Base-by-base conservation (phyloP, 768 basidiomycete genomes). In the Naganishia vishniacii region DNA sequence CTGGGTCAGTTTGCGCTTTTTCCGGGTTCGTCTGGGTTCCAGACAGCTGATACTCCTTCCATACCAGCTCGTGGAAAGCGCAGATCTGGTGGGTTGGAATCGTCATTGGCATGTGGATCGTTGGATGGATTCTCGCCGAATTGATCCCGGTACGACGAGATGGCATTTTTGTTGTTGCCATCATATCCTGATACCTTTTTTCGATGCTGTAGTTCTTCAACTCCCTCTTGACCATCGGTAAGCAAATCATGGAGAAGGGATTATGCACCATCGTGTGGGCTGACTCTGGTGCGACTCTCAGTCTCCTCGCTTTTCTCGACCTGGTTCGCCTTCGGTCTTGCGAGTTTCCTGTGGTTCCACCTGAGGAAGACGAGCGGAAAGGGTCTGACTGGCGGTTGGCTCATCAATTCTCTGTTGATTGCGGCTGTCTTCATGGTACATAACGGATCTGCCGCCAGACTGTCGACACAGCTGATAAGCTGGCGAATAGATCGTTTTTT, bases 221-320 rank as follows among this genome's bases (percentile, higher is more conserved):
- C 59, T 67, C 69, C 44, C 67, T 71, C 23, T 56, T 71, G 28
- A 69, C 70, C 31, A 71, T 71, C 58, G 53, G 53, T 56, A 41
- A 56, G 53, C 20, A 48, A 25, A 25, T n/a, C n/a, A n/a, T n/a
- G n/a, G n/a, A n/a, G n/a, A n/a, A n/a, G n/a, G n/a, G n/a, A n/a
- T n/a, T n/a, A n/a, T n/a, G n/a, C n/a, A n/a, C n/a, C n/a, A n/a
- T n/a, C n/a, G n/a, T n/a, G n/a, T n/a, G n/a, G n/a, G n/a, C 8
- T 31, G 12, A 37, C 31, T 53, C 20, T 23, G 4, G 6, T 7
- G 5, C 9, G 25, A 20, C 49, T 37, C 32, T 4, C 20, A 56
- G 64, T 71, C 56, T 69, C 68, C 3, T 69, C 70, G 23, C 46
- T 71, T 16, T 69, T 69, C 68, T 69, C 65, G 16, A 67, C 67